Evolutionary conservation across 257 asterid species (phyloP).

Genomic region (Ilex aquifolium): DNA sequence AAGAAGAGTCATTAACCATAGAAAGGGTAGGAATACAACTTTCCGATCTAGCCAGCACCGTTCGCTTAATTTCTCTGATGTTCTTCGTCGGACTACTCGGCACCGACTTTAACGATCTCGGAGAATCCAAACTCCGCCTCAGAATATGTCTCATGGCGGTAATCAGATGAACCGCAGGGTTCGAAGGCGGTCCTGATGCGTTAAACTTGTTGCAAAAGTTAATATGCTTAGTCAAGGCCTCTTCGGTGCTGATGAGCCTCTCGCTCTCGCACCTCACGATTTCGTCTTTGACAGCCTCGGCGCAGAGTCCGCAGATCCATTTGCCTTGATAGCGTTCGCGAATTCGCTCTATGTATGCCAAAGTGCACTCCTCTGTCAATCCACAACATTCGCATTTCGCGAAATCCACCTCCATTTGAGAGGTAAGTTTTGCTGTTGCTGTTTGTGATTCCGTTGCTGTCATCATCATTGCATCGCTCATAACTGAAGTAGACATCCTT

Average conservation of each 20-base stretch:
- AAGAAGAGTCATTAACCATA: too few species aligned
- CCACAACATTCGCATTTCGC: conserved; percentile 26
- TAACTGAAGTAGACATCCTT: not conserved
- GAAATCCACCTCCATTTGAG: not conserved
- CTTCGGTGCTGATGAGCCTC: conserved; percentile 9
- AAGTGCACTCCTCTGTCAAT: conserved; percentile 26
- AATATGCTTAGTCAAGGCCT: conserved; percentile 19
- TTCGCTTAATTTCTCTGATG: not conserved
- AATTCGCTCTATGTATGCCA: conserved; percentile 11
- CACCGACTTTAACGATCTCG: not conserved
- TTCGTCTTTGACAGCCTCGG: conserved; percentile 24
- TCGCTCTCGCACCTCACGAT: conserved; percentile 15
- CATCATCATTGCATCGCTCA: not conserved
- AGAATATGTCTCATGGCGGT: conserved; percentile 22
- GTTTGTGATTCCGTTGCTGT: not conserved
- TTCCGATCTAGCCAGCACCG: not conserved
- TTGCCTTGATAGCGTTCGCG: conserved; percentile 19
- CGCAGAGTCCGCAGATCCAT: conserved; percentile 24
- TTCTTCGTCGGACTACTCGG: not conserved
- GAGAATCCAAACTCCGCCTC: conserved; percentile 20
- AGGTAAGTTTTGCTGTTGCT: not conserved
- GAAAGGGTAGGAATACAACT: not conserved
- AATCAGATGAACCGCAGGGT: conserved; percentile 13
- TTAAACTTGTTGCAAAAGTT: conserved; percentile 20
- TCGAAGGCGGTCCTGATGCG: conserved; percentile 3